A percentile compares a stretch with the other conserved stretches of the same genome.
Conservation (phyloP, 2,329 filamentous ascomycete species). For the Fusarium longipes region DNA sequence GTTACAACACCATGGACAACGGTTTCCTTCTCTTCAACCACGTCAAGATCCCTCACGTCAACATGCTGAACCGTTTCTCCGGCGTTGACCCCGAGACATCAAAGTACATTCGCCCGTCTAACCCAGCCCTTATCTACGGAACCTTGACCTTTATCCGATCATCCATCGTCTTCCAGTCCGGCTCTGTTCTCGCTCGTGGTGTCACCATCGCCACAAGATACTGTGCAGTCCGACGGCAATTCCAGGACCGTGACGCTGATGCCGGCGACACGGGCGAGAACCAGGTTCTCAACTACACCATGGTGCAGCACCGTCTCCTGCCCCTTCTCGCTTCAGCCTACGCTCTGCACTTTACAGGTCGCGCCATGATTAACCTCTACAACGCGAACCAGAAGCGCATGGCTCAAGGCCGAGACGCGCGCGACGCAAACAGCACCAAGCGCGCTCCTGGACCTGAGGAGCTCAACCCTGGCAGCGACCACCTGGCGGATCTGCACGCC, state of each 20-base stretch:
- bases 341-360: slow-evolving; percentile 82
- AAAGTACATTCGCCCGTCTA: slow-evolving; percentile 74
- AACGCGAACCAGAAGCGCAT: slow-evolving; percentile 77
- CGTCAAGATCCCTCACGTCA: slow-evolving; percentile 76
- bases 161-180: slow-evolving; percentile 78
- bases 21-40: slow-evolving; percentile 83
- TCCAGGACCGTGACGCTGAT: slow-evolving; percentile 77
- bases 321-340: slow-evolving; percentile 79
- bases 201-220: slow-evolving; percentile 83
- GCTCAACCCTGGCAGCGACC: slow-evolving; percentile 69
- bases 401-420: slow-evolving; percentile 54
- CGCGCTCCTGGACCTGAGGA: slow-evolving; percentile 76
- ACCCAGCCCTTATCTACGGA: slow-evolving; percentile 76
- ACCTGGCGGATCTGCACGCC: slow-evolving; percentile 79
- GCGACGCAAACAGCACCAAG: slow-evolving; percentile 50
- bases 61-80: slow-evolving; percentile 79
- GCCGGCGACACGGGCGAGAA: slow-evolving; percentile 71
- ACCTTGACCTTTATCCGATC: slow-evolving; percentile 81
- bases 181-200: slow-evolving; percentile 76
- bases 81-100: slow-evolving; percentile 74
- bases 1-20: slow-evolving; percentile 86
- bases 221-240: slow-evolving; percentile 78
- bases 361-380: slow-evolving; percentile 80
- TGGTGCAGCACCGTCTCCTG: slow-evolving; percentile 79
- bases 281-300: slow-evolving; percentile 83